These are phyloP conservation scores for Cercospora nicotianae DNA, from an alignment of 2,329 filamentous ascomycete species.

Conservation along the genomic window DNA sequence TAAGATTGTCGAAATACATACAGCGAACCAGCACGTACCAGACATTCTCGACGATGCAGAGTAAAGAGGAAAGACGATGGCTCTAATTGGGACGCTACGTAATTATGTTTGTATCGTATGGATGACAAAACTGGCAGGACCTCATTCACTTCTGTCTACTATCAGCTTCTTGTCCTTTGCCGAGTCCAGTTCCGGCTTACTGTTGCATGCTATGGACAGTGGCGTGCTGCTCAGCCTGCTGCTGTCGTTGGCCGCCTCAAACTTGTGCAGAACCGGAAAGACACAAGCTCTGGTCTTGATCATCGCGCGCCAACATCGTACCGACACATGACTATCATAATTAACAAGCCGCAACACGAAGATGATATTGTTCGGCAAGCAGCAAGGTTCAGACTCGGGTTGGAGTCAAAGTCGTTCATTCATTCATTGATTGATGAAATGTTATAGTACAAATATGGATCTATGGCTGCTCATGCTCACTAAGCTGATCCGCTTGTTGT, in stretches of 20 bases:
- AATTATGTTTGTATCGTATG: conserved; percentile 27
- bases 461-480: not conserved
- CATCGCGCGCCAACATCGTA: not conserved
- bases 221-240: not conserved
- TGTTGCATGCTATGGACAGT: not conserved
- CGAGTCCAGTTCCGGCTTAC: not conserved
- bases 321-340: not conserved
- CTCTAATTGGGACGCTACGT: conserved; percentile 22
- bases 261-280: not conserved
- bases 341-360: not conserved
- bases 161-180: not conserved
- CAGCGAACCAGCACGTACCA: conserved; percentile 16
- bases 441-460: not conserved
- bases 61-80: conserved; percentile 1
- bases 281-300: too few species aligned
- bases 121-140: conserved; percentile 12
- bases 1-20: conserved; percentile 14
- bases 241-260: not conserved
- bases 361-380: not conserved
- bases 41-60: conserved; percentile 10
- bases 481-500: not conserved
- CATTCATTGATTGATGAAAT: not conserved
- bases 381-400: not conserved
- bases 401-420: not conserved
- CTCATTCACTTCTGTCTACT: not conserved